A percentile compares a stretch with the other conserved stretches of the same genome.
Evolutionary conservation across 768 basidiomycete genomes (phyloP).

Genomic region (Phanerochaete sordida): DNA sequence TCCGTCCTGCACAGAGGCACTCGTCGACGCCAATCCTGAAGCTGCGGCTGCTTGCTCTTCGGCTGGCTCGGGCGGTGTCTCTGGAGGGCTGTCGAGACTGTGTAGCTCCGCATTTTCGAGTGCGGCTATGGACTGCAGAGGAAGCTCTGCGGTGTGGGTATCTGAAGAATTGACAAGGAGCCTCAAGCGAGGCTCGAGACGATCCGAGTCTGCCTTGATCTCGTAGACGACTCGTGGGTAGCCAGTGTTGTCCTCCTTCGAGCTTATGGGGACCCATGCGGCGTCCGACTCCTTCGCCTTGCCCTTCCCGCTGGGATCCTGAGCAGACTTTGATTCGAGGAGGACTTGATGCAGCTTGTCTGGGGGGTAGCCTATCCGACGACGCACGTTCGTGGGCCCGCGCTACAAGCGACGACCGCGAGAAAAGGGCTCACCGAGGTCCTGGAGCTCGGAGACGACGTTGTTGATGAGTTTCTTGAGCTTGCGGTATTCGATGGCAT

Average conservation of each 20-base stretch:
- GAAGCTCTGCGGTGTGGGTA: not conserved
- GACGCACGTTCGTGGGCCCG: not conserved
- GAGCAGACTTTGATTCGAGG: conserved; percentile 9
- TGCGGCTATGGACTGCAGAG: not conserved
- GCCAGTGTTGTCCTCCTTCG: conserved; percentile 9
- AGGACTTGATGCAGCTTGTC: conserved; percentile 25
- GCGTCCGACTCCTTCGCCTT: conserved; percentile 17
- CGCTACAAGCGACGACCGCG: not conserved
- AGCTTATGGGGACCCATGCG: conserved; percentile 7
- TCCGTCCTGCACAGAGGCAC: not conserved
- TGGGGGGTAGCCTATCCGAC: conserved; percentile 29
- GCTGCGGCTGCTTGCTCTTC: not conserved
- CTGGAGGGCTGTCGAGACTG: not conserved
- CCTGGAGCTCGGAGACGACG: conserved; percentile 72
- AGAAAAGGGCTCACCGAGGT: conserved; percentile 40
- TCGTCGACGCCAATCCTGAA: not conserved
- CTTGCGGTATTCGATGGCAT: conserved; percentile 86
- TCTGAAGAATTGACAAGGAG: conserved; percentile 38
- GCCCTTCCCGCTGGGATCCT: conserved; percentile 18
- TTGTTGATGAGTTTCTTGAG: conserved; percentile 89
- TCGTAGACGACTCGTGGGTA: conserved; percentile 50
- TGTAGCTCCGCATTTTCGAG: not conserved
- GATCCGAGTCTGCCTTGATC: conserved; percentile 42
- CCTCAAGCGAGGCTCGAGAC: conserved; percentile 55
- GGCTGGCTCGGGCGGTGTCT: not conserved